Base-by-base conservation (phyloP, 176 grass and related monocot genomes). In the Cenchrus fungigraminus region DNA sequence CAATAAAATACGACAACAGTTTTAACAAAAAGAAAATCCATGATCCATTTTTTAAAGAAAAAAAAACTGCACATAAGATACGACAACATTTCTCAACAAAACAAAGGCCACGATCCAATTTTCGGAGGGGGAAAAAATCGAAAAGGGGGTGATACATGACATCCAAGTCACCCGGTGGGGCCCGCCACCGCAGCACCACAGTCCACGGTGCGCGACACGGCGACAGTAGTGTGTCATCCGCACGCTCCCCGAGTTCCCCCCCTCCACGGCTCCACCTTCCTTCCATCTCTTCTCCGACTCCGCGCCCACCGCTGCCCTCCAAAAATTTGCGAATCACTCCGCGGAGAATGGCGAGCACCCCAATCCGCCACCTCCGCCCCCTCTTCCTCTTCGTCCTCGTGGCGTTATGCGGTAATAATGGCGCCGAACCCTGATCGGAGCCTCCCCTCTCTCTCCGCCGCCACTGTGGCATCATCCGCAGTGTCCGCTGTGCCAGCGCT, bases 341-440 rank as follows among this genome's bases (percentile, higher is more conserved):
- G 79, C 66, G 68, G 84, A 54, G 59, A 60, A 90, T 90, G 89
- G 28, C 72, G 49, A 53, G 71, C n/a, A 37, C 63, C 16, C 14
- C 63, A 17, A 32, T 31, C 87, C 43, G 14, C 63, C 84, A 1
- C 77, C 29, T 11, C 44, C 28, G 5, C 49, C 45, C 37, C 37
- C 9, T 81, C 71, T 32, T 83, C 81, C 8, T 83, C 71, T 12
- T 50, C 15, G 28, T 77, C 63, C 45, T 57, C 65, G 15, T 56
- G 28, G 80, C 47, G 32, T 60, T 76, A 74, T 80, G 22, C 46
- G 87, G 87, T 89, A 89, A 28, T 17, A 89, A 28, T 17, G 12
- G 58, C 31, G 16, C 52, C 16, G 16, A 65, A 68, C 43, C 85
- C 76, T 79, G 15, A 20, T 12, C 9, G 28, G 49, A 49, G 29